Evolutionary conservation across 2,329 filamentous ascomycete genomes (phyloP).

Genomic region (Cylindrodendrum hubeiense): DNA sequence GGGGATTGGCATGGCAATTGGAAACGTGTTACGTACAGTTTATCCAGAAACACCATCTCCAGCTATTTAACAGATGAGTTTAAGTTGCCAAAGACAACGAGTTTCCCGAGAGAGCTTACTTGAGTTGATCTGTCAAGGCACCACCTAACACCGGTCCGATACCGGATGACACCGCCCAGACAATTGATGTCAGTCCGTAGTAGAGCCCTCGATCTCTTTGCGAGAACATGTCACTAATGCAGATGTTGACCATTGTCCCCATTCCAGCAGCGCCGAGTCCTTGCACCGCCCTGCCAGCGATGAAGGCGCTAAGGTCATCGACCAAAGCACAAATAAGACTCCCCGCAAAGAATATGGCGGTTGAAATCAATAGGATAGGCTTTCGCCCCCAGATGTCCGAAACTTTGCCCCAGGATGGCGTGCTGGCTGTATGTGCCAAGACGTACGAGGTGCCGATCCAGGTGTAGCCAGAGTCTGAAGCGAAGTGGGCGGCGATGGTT

Average conservation of each 20-base stretch:
- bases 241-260: constrained; percentile 65
- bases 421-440: constrained; percentile 74
- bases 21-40: constrained; percentile 53
- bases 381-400: constrained; percentile 71
- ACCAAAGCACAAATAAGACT: constrained; percentile 62
- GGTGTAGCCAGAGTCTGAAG: constrained; percentile 75
- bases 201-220: constrained; percentile 55
- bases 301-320: constrained; percentile 56
- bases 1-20: constrained; percentile 42
- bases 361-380: constrained; percentile 61
- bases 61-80: constrained; percentile 28
- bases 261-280: constrained; percentile 66
- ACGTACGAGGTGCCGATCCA: constrained; percentile 84
- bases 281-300: constrained; percentile 59
- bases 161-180: constrained; percentile 75
- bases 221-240: constrained; percentile 67
- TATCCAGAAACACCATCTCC: constrained; percentile 65
- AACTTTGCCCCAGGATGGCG: constrained; percentile 77
- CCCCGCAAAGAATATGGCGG: constrained; percentile 64
- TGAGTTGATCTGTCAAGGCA: constrained; percentile 71
- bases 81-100: rapidly evolving
- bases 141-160: constrained; percentile 76
- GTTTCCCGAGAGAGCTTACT: constrained; percentile 50
- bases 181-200: constrained; percentile 74
- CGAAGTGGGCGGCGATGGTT: constrained; percentile 68